A percentile compares a stretch with the other conserved stretches of the same genome.
phyloP scores from a whole-genome alignment of 2,329 filamentous ascomycete species.

The Fusarium sp. region DNA sequence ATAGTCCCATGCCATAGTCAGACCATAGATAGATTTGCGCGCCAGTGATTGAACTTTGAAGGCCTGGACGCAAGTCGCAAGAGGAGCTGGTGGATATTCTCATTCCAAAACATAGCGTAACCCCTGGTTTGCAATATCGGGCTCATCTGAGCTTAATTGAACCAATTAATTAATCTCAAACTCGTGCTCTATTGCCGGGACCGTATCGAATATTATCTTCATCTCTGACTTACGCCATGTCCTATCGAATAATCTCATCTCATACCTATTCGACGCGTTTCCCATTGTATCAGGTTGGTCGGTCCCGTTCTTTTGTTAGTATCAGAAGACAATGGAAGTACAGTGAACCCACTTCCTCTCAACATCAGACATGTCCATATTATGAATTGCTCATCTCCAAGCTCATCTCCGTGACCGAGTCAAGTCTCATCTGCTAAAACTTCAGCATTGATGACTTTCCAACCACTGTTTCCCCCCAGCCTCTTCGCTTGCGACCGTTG shows the following conservation, averaged over 20 bases:
- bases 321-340: slow-evolving; percentile 20
- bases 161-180: slow-evolving; percentile 31
- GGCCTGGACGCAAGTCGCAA: slow-evolving; percentile 1
- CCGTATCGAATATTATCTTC: slow-evolving; percentile 1
- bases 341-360: not conserved
- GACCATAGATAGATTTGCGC: slow-evolving; percentile 7
- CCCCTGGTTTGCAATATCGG: slow-evolving; percentile 24
- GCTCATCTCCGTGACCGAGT: not conserved
- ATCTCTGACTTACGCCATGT: not conserved
- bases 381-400: slow-evolving; percentile 1
- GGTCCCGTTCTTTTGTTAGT: not conserved
- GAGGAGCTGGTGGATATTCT: not conserved
- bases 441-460: slow-evolving; percentile 59
- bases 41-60: not conserved
- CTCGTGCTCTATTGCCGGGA: not conserved
- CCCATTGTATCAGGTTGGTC: slow-evolving; percentile 14
- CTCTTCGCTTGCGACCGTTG: slow-evolving; percentile 72
- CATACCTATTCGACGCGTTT: not conserved
- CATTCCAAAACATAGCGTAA: slow-evolving; percentile 24
- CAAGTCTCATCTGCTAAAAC: slow-evolving; percentile 31
- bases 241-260: slow-evolving; percentile 17
- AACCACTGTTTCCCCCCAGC: slow-evolving; percentile 71
- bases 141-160: slow-evolving; percentile 30
- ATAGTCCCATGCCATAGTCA: slow-evolving; percentile 14
- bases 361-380: not conserved